phyloP scores from a whole-genome alignment of 2,329 filamentous ascomycete species.

The Bipolaris oryzae region DNA sequence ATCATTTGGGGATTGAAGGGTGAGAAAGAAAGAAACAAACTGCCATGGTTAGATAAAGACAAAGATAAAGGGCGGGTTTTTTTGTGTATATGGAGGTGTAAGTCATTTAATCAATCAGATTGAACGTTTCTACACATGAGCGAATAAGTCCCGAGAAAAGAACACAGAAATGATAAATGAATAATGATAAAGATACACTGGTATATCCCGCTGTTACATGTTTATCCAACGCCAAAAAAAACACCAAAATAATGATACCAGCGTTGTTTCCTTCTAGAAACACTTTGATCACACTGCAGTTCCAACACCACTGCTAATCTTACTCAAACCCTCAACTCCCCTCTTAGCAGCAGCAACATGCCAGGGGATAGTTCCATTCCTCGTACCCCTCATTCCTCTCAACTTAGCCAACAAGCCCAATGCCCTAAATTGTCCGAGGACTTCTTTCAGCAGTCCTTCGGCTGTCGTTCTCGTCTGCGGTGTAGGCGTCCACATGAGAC shows the following conservation, averaged over 20 bases:
- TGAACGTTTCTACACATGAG: too few species aligned
- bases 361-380: conserved; percentile 72
- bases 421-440: conserved; percentile 71
- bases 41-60: too few species aligned
- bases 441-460: conserved; percentile 72
- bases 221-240: background rate
- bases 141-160: too few species aligned
- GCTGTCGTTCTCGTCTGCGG: conserved; percentile 43
- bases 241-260: background rate
- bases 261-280: too few species aligned
- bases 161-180: background rate
- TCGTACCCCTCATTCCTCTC: conserved; percentile 63
- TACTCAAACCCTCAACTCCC: conserved; percentile 65
- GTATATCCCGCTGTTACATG: background rate
- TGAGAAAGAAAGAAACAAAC: too few species aligned
- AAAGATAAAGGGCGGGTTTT: too few species aligned
- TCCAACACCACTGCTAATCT: conserved; percentile 11
- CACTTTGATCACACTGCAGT: background rate
- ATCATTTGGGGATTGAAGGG: conserved; percentile 47
- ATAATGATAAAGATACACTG: background rate
- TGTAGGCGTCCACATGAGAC: conserved; percentile 44
- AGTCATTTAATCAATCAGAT: too few species aligned
- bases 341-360: conserved; percentile 76
- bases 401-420: conserved; percentile 72
- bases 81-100: too few species aligned